Percentiles rank a stretch among this genome's conserved stretches.
These are phyloP conservation scores for Mucor racemosus DNA, from an alignment of 371 early-diverging fungal genomes.

Conservation along the genomic window DNA sequence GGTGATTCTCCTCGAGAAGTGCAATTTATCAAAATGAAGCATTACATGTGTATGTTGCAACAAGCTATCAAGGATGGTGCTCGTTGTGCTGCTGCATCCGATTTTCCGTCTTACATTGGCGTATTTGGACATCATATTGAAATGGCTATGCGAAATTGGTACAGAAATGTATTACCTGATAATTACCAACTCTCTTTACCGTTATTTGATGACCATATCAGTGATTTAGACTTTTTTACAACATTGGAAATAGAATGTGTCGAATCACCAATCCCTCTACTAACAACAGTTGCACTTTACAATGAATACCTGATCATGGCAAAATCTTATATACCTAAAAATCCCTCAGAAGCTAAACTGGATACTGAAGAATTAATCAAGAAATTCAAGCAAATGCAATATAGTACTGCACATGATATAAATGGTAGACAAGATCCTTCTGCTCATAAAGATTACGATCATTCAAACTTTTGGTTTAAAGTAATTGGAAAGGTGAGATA, in stretches of 20 bases:
- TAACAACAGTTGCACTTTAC: slow-evolving; percentile 32
- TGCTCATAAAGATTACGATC: neutral
- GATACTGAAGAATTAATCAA: neutral
- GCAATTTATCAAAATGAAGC: slow-evolving; percentile 18
- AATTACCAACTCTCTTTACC: slow-evolving; percentile 33
- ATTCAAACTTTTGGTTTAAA: slow-evolving; percentile 6
- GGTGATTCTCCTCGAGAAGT: slow-evolving; percentile 30
- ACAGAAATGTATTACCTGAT: slow-evolving; percentile 24
- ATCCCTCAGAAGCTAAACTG: neutral
- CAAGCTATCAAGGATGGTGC: slow-evolving; percentile 20
- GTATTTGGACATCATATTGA: slow-evolving; percentile 41
- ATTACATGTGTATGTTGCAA: slow-evolving; percentile 12
- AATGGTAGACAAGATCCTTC: neutral
- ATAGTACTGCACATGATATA: neutral
- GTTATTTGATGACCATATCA: slow-evolving; percentile 34
- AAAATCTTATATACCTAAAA: slow-evolving; percentile 23
- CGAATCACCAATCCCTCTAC: slow-evolving; percentile 17
- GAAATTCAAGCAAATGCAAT: slow-evolving; percentile 6
- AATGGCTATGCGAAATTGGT: slow-evolving; percentile 46
- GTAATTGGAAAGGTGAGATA: slow-evolving; percentile 10
- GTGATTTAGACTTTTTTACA: slow-evolving; percentile 24
- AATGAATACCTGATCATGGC: slow-evolving; percentile 31
- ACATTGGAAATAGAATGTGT: slow-evolving; percentile 25
- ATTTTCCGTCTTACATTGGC: slow-evolving; percentile 28
- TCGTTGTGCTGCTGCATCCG: neutral